Percentiles rank a stretch among this genome's conserved stretches.
phyloP scores from a whole-genome alignment of 1,139 yeast genomes.

The Magnusiomyces suaveolens region DNA sequence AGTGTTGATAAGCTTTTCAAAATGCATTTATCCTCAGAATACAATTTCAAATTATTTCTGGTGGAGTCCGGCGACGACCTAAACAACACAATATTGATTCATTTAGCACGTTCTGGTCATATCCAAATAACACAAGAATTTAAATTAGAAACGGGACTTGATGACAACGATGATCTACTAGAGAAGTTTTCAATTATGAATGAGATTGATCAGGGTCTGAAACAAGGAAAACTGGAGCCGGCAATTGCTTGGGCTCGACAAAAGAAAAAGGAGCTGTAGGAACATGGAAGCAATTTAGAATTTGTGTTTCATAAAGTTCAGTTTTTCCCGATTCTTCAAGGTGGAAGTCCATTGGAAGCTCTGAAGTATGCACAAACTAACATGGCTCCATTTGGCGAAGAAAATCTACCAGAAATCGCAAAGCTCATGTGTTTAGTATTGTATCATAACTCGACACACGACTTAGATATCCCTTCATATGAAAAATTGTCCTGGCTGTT shows the following conservation, averaged over 20 bases:
- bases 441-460: conserved; percentile 37
- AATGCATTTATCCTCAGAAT: conserved; percentile 24
- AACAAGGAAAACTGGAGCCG: conserved; percentile 28
- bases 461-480: conserved; percentile 29
- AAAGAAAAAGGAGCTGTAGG: conserved; percentile 26
- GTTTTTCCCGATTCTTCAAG: conserved; percentile 34
- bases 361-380: conserved; percentile 47
- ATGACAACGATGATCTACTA: conserved; percentile 28
- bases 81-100: conserved; percentile 37
- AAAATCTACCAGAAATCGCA: conserved; percentile 41
- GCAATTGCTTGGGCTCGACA: conserved; percentile 39
- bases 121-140: conserved; percentile 33
- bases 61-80: conserved; percentile 22
- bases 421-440: conserved; percentile 46
- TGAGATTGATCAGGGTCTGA: conserved; percentile 29
- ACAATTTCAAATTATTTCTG: conserved; percentile 26
- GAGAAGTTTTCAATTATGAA: conserved; percentile 33
- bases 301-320: conserved; percentile 57
- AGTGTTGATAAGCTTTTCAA: conserved; percentile 30
- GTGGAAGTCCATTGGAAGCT: conserved; percentile 32
- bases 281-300: conserved; percentile 39
- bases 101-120: conserved; percentile 38
- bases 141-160: conserved; percentile 30
- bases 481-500: conserved; percentile 45
- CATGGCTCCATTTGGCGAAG: conserved; percentile 40